These are phyloP conservation scores for Wickerhamia fluorescens DNA, from an alignment of 805 yeast species.

Conservation along the genomic window DNA sequence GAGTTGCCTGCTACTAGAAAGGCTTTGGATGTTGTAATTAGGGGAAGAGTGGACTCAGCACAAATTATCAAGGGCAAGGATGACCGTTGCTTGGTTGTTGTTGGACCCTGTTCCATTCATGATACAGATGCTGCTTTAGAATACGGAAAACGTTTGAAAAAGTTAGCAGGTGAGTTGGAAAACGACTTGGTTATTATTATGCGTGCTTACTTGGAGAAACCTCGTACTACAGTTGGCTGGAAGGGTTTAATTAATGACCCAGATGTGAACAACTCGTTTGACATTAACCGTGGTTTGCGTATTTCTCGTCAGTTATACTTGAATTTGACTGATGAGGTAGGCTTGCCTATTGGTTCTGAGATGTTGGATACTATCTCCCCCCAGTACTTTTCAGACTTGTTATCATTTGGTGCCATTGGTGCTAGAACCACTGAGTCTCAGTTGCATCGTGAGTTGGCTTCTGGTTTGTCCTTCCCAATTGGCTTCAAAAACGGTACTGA, in stretches of 20 bases:
- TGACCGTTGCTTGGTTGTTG: constrained; percentile 80
- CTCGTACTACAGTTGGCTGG: constrained; percentile 99
- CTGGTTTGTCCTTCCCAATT: constrained; percentile 97
- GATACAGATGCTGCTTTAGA: constrained; percentile 86
- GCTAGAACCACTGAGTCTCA: constrained; percentile 99
- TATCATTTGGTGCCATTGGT: constrained; percentile 96
- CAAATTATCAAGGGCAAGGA: constrained; percentile 66
- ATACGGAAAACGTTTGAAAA: constrained; percentile 66
- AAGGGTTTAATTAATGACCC: constrained; percentile 97
- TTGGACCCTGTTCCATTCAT: constrained; percentile 97
- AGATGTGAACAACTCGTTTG: constrained; percentile 83
- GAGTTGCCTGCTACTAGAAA: constrained; percentile 64
- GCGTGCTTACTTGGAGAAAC: constrained; percentile 98
- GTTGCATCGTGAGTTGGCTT: constrained; percentile 93
- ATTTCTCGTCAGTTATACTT: constrained; percentile 79
- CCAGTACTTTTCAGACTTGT: constrained; percentile 84
- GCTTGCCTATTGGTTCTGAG: constrained; percentile 91
- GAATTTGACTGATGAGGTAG: constrained; percentile 62
- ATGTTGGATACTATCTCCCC: constrained; percentile 98
- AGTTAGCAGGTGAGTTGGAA: constrained; percentile 60
- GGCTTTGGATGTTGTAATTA: constrained; percentile 56
- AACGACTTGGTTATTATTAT: constrained; percentile 78
- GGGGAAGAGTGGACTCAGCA: constrained; percentile 74
- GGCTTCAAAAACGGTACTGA: constrained; percentile 99
- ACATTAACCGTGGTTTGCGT: constrained; percentile 90